Evolutionary conservation across 352 stramenopile genomes (phyloP), one percentile per base, ranked within the genome.

Genomic region (Globisporangium nagaii): DNA sequence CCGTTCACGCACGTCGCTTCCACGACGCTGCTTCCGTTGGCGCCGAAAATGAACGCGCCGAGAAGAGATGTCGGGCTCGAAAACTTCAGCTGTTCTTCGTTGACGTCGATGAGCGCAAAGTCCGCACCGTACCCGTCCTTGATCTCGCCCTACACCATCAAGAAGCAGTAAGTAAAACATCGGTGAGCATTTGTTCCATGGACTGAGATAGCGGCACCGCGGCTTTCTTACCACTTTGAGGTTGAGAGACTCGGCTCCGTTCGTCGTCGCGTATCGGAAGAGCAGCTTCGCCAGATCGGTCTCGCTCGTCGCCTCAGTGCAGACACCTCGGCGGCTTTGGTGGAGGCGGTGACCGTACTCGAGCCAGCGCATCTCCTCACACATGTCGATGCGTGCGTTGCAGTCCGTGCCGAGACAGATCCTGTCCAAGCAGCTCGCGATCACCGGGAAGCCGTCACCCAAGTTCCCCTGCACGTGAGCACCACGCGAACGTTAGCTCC

Each of bases 321-420:
- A 84, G 13, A 90, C 77, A 35, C 80, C 80, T 31, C 80, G 73
- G 31, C 71, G 75, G 44, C 77, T 86, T 31, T 87, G 63, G 25
- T 80, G 70, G 1, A 90, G 68, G 11, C 80, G 70, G 53, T 90
- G 80, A 0, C 75, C 75, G 44, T 90, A 90, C 53, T 90, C 80
- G 9, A 90, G 54, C 80, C 80, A 90, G 7, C 77, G 80, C 80
- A 90, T 90, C 49, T 90, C 80, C 60, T 90, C 80, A 22, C 75
- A 86, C 80, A 90, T 90, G 56, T 90, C 80, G 36, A 90, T 84
- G 36, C 80, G 72, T 12, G 80, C 77, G 39, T 90, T 90, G 75
- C 80, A 88, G 54, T 90, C 80, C 12, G 77, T 88, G 12, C 80
- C 77, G 10, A 90, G 68, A 25, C 77, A 90, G 31, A 90, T 74